Evolutionary conservation across 106 monocot species (phyloP), one percentile per base, ranked within the genome.

Genomic region (Ottelia alismoides): DNA sequence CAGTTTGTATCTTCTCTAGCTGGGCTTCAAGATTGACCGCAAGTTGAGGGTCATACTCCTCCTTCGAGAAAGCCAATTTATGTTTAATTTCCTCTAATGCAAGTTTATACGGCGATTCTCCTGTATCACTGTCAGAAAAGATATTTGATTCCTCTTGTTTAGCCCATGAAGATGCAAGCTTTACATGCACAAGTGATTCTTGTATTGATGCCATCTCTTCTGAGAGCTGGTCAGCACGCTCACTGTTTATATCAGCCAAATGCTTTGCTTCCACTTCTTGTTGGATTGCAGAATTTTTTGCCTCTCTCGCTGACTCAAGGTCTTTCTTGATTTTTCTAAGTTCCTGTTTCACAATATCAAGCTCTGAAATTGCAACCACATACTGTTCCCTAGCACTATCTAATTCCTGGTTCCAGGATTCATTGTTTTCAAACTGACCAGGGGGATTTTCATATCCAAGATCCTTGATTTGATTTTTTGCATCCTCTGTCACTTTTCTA

Each of bases 151-250:
- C 76, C 31, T 78, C 78, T 35, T 73, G 63, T 29, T 67, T 67
- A 31, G 78, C 79, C 64, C 73, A 82, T 11, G 61, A 60, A 0
- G 72, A 69, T 22, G 87, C 82, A 53, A 74, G 57, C 58, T 83
- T 88, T 43, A 78, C 78, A 66, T 83, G 75, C 23, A 61, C 29
- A 12, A 88, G 66, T 16, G 87, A 79, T 30, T 83, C 82, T 28
- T 82, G 67, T 6, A 64, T 60, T 35, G 55, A 44, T 49, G 78
- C 54, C 27, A 83, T 73, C 27, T 79, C 82, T 57, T 76, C 61
- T 7, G 64, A 62, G 10, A 88, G 76, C 25, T 73, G 75, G 28
- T 58, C 49, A 23, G 67, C 76, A 66, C 68, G 75, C 58, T 70
- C 72, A 7, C 31, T 69, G 51, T 79, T 83, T 20, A 24, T 66